Conservation (phyloP, 352 stramenopile genomes). For the Plasmopara muralis region DNA sequence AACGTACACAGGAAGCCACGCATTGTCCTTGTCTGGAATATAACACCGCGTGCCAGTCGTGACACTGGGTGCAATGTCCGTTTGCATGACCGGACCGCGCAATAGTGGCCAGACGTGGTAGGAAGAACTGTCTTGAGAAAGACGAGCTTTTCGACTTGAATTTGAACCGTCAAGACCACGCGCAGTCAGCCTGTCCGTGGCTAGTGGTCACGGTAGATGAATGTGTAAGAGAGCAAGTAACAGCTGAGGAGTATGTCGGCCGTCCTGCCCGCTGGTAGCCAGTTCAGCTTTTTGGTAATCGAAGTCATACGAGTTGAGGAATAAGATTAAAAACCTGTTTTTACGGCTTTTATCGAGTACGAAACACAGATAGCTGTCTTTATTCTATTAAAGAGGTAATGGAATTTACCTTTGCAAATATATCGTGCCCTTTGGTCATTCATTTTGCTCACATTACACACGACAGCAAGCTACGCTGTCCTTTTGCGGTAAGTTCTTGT, state of each 20-base stretch:
- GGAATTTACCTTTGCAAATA: no score
- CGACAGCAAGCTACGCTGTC: no score
- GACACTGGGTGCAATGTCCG: slow-evolving; percentile 28
- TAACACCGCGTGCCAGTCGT: slow-evolving; percentile 65
- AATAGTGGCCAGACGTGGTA: not conserved
- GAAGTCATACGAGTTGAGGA: not conserved
- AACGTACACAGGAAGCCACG: slow-evolving; percentile 71
- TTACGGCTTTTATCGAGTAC: no score
- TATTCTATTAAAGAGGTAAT: no score
- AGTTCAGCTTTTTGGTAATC: not conserved
- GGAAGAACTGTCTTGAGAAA: not conserved
- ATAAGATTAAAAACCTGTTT: no score
- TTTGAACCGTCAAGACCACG: not conserved
- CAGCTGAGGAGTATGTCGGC: not conserved
- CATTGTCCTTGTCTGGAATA: slow-evolving; percentile 50
- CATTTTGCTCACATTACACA: no score
- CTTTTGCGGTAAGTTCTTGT: no score
- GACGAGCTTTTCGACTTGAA: not conserved
- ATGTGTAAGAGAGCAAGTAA: not conserved
- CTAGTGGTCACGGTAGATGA: not conserved
- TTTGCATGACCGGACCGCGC: slow-evolving; percentile 7
- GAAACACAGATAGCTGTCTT: no score
- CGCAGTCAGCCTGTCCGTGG: not conserved
- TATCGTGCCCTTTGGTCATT: no score
- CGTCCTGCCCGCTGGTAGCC: not conserved